phyloP scores from a whole-genome alignment of 2,329 filamentous ascomycete genomes.

The Phyllosticta citrichinensis region DNA sequence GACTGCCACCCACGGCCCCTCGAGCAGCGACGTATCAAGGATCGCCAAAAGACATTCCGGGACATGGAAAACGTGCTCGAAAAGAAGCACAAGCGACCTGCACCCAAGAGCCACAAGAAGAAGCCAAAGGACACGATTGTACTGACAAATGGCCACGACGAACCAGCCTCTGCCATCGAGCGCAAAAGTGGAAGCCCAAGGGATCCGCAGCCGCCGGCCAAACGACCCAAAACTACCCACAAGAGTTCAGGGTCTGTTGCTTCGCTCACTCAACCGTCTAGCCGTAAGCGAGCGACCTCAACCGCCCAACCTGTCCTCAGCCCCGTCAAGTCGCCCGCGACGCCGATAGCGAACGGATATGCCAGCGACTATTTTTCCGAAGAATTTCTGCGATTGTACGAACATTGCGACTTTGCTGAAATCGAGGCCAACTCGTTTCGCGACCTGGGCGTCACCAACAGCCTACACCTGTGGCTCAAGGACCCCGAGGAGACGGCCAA shows the following conservation, averaged over 20 bases:
- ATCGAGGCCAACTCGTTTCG: constrained; percentile 67
- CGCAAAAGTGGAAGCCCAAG: constrained; percentile 41
- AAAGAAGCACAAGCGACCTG: constrained; percentile 62
- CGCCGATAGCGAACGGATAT: constrained; percentile 48
- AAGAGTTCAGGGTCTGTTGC: constrained; percentile 66
- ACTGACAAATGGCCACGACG: constrained; percentile 53
- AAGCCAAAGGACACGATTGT: constrained; percentile 59
- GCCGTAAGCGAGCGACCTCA: constrained; percentile 52
- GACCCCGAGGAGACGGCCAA: constrained; percentile 58
- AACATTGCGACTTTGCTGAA: constrained; percentile 46
- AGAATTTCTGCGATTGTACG: constrained; percentile 67
- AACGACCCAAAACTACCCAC: constrained; percentile 75
- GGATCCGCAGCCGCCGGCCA: constrained; percentile 53
- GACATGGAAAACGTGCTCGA: constrained; percentile 37
- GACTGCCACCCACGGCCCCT: constrained; percentile 75
- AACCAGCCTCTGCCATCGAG: constrained; percentile 36
- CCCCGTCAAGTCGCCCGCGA: constrained; percentile 65
- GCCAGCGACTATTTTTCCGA: constrained; percentile 60
- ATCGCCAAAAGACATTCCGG: constrained; percentile 58
- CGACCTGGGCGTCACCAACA: constrained; percentile 63
- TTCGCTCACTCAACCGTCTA: constrained; percentile 54
- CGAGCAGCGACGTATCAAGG: constrained; percentile 64
- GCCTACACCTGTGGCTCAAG: constrained; percentile 67
- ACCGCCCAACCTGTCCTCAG: constrained; percentile 29
- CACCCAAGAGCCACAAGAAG: constrained; percentile 79